Evolutionary conservation across 176 grass and related monocot species (phyloP).

Genomic region (Guadua angustifolia): DNA sequence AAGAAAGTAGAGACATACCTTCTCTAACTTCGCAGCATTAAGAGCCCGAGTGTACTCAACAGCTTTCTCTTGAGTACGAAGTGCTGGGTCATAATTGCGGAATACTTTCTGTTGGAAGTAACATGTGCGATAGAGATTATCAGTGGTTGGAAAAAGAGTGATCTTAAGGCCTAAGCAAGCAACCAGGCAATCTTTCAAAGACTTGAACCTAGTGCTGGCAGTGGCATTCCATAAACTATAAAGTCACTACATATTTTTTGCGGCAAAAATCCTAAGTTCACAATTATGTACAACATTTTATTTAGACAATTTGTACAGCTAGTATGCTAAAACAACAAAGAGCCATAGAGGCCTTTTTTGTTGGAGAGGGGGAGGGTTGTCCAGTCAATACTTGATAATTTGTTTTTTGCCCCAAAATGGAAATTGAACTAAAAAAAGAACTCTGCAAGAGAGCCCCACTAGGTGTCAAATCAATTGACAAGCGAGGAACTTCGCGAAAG

Average conservation of each 20-base stretch:
- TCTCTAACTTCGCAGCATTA: slow-evolving; percentile 93
- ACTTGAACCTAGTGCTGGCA: not conserved
- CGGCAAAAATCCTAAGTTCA: not conserved
- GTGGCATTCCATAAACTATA: not conserved
- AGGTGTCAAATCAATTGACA: not conserved
- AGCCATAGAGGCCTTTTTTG: not conserved
- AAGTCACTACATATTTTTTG: no score
- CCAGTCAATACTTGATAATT: not conserved
- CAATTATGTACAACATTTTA: not conserved
- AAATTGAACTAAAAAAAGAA: not conserved
- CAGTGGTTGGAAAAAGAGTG: slow-evolving; percentile 15
- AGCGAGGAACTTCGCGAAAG: not conserved
- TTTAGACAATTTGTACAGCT: not conserved
- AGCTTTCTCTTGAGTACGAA: slow-evolving; percentile 86
- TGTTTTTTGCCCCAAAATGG: not conserved
- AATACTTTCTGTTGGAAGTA: slow-evolving; percentile 80
- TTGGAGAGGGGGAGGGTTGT: no score
- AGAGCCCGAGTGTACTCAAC: slow-evolving; percentile 92
- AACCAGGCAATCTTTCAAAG: not conserved
- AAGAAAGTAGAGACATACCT: slow-evolving; percentile 41
- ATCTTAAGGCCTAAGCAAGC: not conserved
- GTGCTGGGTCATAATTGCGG: slow-evolving; percentile 82
- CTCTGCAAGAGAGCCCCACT: not conserved
- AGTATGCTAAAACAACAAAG: not conserved
- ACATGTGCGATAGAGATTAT: slow-evolving; percentile 2